These are phyloP conservation scores for Arabis hirsuta DNA, from an alignment of 345 rosid species.

Conservation along the genomic window DNA sequence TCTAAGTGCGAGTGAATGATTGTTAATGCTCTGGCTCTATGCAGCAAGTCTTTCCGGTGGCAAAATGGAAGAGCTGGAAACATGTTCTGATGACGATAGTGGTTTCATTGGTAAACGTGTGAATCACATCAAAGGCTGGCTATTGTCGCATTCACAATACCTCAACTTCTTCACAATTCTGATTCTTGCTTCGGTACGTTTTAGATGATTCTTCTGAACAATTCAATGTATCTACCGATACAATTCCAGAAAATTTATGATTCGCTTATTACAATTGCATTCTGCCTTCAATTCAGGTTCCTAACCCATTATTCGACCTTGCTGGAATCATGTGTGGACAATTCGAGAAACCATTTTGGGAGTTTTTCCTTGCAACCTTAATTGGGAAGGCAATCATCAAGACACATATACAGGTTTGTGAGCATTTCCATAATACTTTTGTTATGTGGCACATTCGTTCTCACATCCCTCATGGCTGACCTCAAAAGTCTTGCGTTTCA, in stretches of 20 bases:
- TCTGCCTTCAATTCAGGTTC: conserved; percentile 60
- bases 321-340: conserved; percentile 99
- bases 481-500: conserved; percentile 8
- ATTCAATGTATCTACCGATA: not conserved
- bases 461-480: not conserved
- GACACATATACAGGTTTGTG: conserved; percentile 91
- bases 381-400: conserved; percentile 89
- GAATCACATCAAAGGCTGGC: conserved; percentile 61
- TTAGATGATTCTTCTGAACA: conserved; percentile 20
- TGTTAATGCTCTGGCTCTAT: conserved; percentile 28
- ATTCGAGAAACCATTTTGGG: conserved; percentile 88
- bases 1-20: conserved; percentile 1
- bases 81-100: conserved; percentile 57
- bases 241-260: not conserved
- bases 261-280: not conserved
- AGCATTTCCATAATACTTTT: conserved; percentile 7
- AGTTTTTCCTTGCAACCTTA: conserved; percentile 84
- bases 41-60: conserved; percentile 81
- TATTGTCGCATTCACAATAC: conserved; percentile 72
- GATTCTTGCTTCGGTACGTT: conserved; percentile 82
- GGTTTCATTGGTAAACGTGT: conserved; percentile 58
- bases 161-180: conserved; percentile 86
- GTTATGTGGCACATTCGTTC: not conserved
- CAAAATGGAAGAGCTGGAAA: conserved; percentile 68
- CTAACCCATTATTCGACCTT: conserved; percentile 96